Evolutionary conservation across 2,329 filamentous ascomycete genomes (phyloP).

Genomic region (Colletotrichum sp.): DNA sequence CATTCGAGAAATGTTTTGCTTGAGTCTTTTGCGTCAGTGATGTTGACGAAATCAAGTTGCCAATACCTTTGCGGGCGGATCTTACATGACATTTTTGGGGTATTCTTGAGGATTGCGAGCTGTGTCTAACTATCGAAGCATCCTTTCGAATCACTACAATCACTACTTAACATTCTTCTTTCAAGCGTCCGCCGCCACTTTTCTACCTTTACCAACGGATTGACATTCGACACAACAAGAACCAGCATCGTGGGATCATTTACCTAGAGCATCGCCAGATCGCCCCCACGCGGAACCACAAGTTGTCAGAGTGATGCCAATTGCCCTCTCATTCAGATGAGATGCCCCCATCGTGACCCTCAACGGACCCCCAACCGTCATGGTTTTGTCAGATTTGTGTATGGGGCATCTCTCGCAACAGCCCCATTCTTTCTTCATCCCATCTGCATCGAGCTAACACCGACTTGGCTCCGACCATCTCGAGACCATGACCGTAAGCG

Average conservation of each 20-base stretch:
- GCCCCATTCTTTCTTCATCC: not conserved
- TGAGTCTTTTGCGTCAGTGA: not conserved
- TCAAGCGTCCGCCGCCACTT: not conserved
- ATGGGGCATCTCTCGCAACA: not conserved
- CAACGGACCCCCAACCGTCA: not conserved
- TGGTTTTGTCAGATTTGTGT: not conserved
- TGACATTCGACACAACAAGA: not conserved
- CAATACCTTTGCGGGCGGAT: not conserved
- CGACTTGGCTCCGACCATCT: not conserved
- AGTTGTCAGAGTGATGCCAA: not conserved
- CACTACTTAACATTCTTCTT: fast-evolving
- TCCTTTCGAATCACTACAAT: not conserved
- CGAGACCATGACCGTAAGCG: not conserved
- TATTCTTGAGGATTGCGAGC: not conserved
- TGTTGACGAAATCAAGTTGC: not conserved
- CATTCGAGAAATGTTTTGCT: constrained; percentile 28
- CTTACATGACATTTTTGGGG: not conserved
- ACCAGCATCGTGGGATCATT: not conserved
- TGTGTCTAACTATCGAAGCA: not conserved
- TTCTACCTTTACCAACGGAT: not conserved
- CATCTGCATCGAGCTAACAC: not conserved
- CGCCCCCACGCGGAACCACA: not conserved
- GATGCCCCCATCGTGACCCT: not conserved
- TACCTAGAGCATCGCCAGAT: not conserved
- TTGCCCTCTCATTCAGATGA: not conserved